Percentiles rank a stretch among this genome's conserved stretches.
phyloP scores from a whole-genome alignment of 352 stramenopile genomes.

The Pythium dissotocum region DNA sequence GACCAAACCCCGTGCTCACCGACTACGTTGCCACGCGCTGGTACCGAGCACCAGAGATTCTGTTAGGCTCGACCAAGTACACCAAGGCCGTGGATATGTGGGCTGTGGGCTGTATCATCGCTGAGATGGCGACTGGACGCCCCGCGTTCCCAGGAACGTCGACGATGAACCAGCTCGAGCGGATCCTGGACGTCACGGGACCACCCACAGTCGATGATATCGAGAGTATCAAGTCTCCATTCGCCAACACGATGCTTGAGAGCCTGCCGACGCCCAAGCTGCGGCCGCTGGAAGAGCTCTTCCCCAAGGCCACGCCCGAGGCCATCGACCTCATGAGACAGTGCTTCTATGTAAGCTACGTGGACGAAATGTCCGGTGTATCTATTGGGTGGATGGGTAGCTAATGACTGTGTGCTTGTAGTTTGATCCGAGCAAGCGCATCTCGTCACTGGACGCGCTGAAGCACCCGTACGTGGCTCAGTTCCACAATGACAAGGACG shows the following conservation, averaged over 20 bases:
- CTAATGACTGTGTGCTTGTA: conserved; percentile 28
- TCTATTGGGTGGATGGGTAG: background rate
- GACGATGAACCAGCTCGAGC: conserved; percentile 97
- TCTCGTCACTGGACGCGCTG: conserved; percentile 85
- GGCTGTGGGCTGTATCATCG: conserved; percentile 93
- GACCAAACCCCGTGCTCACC: conserved; percentile 86
- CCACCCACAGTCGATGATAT: conserved; percentile 89
- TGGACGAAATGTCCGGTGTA: too few species aligned
- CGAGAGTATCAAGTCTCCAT: conserved; percentile 91
- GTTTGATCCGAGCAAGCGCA: conserved; percentile 92
- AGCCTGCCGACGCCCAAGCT: conserved; percentile 78
- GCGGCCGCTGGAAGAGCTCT: conserved; percentile 84
- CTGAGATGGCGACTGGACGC: conserved; percentile 91
- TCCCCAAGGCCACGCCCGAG: conserved; percentile 84
- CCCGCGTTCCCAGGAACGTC: conserved; percentile 94
- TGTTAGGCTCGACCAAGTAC: conserved; percentile 93
- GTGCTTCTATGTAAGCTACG: conserved; percentile 71
- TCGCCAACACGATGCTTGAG: conserved; percentile 93
- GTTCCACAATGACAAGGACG: conserved; percentile 96
- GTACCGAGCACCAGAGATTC: conserved; percentile 95
- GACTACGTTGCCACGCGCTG: conserved; percentile 97
- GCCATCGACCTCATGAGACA: conserved; percentile 89
- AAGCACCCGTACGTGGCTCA: conserved; percentile 93
- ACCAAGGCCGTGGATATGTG: conserved; percentile 94
- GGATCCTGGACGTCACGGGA: conserved; percentile 94